Evolutionary conservation across 2,329 filamentous ascomycete species (phyloP).

Genomic region (Chrysoporthe deuterocubensis): DNA sequence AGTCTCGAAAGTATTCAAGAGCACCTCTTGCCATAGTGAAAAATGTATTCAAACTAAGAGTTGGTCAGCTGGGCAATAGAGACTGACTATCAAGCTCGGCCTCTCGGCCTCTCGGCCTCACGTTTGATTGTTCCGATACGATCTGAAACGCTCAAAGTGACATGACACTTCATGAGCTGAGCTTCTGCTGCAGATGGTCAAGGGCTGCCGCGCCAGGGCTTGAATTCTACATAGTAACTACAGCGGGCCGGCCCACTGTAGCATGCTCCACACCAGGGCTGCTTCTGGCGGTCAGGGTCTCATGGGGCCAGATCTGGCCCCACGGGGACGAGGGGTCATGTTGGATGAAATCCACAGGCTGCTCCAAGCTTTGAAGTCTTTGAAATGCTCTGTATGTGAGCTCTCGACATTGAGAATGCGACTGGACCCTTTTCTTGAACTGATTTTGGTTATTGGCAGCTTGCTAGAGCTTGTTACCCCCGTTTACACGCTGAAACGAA

Average conservation of each 20-base stretch:
- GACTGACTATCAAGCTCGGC: background rate
- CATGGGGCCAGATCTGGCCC: constrained; percentile 4
- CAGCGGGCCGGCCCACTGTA: constrained; percentile 14
- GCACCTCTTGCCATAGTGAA: background rate
- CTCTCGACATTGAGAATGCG: background rate
- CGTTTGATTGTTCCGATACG: background rate
- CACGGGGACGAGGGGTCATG: constrained; percentile 12
- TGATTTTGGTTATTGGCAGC: background rate
- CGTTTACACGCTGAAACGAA: background rate
- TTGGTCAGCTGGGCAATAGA: background rate
- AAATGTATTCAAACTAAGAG: background rate
- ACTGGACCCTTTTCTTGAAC: background rate
- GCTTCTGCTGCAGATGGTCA: constrained; percentile 1
- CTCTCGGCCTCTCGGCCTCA: background rate
- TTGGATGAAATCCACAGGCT: background rate
- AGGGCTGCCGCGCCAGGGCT: constrained; percentile 2
- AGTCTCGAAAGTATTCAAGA: background rate
- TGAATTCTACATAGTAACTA: background rate
- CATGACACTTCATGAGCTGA: constrained; percentile 1
- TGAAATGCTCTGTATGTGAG: background rate
- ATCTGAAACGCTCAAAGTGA: background rate
- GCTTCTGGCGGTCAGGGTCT: constrained; percentile 13
- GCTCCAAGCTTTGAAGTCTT: background rate
- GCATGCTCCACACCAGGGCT: background rate
- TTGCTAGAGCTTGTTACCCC: background rate